Base-by-base conservation (phyloP, 257 asterid genomes). In the Solanum virginianum region DNA sequence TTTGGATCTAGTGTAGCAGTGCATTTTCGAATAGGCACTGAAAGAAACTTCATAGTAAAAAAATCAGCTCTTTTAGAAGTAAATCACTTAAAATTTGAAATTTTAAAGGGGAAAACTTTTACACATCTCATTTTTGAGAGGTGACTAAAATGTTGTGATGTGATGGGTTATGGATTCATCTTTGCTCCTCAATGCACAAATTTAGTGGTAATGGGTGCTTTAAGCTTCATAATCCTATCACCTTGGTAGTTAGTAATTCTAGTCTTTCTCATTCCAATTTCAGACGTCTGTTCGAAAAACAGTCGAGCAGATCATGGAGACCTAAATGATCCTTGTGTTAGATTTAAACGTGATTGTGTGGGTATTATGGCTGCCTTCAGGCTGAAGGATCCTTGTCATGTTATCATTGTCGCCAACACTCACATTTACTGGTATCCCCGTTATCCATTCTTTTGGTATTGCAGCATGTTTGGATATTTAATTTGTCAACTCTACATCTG, bases 341-440 rank as follows among this genome's bases (percentile, higher is more conserved):
- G 98, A 90, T 89, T 96, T 77, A 96, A 95, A 90, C 99, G 99
- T 83, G 98, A 96, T 82, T 96, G 98, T 85, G 98, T 95, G 74
- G 98, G 99, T 86, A 89, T 86, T 63, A 91, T 96, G 97, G 95
- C 97, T 62, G 97, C 92, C 84, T 96, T 95, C 84, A 93, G 93
- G 90, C 94, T 95, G 51, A 92, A 95, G 84, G 87, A 70, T 74
- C 92, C 94, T 83, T 47, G 63, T 85, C 95, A 88, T 87, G 90
- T 91, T 60, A 69, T 96, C 77, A 94, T 95, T 79, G 87, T 96
- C 8, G 97, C 96, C 16, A 95, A 91, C 86, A 95, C 99, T 88
- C 99, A 96, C 88, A 59, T 95, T 32, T 96, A 94, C 86, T 95
- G 98, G 99, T 96, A 91, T 88, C 74, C 56, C 51, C 81, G 51